Conservation (phyloP, 1,284 basidiomycete genomes). For the Agaricales sp. region DNA sequence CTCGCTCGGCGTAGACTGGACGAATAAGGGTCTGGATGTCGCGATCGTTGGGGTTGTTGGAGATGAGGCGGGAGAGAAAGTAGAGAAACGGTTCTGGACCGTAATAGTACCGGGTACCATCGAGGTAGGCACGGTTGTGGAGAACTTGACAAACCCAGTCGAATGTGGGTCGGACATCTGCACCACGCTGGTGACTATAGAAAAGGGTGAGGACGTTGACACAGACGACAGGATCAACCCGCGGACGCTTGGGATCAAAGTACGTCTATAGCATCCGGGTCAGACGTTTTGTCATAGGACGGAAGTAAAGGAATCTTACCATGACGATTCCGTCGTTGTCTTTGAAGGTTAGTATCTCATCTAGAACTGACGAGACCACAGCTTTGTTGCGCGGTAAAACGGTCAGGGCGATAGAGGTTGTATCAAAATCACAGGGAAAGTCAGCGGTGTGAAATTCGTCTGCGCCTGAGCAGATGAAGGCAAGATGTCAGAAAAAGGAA, state of each 20-base stretch:
- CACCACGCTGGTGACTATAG: constrained; percentile 35
- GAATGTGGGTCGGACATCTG: constrained; percentile 34
- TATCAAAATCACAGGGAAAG: constrained; percentile 41
- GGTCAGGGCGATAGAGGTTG: constrained; percentile 38
- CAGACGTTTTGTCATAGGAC: constrained; percentile 3
- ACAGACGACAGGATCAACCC: constrained; percentile 44
- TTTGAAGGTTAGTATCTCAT: neutral
- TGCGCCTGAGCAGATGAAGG: constrained; percentile 18
- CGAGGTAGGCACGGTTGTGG: constrained; percentile 38
- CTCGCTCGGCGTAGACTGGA: neutral
- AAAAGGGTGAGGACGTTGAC: constrained; percentile 41
- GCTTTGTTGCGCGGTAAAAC: constrained; percentile 15
- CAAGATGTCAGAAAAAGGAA: neutral
- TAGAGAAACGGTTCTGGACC: constrained; percentile 43
- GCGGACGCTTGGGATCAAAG: constrained; percentile 39
- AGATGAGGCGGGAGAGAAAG: constrained; percentile 39
- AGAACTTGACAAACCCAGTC: constrained; percentile 42
- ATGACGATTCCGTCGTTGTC: neutral
- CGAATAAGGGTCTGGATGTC: neutral
- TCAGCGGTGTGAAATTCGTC: constrained; percentile 29
- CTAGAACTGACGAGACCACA: neutral
- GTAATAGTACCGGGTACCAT: constrained; percentile 47
- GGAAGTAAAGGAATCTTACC: neutral
- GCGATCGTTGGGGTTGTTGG: neutral
- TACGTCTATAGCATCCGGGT: constrained; percentile 29